Percentiles rank a stretch among this genome's conserved stretches.
Conservation (phyloP, 495 filamentous ascomycete species). For the Penicillium antarcticum region DNA sequence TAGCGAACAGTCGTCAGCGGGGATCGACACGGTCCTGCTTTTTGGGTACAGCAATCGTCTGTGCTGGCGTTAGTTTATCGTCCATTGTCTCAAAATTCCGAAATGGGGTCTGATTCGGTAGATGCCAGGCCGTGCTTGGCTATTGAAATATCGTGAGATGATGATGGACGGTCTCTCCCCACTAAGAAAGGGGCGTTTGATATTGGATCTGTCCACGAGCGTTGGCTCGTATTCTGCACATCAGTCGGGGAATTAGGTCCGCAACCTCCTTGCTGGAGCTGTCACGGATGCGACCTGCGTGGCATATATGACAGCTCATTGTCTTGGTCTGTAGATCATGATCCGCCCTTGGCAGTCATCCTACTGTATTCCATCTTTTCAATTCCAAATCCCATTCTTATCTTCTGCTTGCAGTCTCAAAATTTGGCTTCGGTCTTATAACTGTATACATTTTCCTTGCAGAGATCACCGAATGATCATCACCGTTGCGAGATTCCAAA, state of each 20-base stretch:
- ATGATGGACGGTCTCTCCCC: background rate
- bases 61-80: background rate
- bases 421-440: no score
- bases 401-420: no score
- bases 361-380: no score
- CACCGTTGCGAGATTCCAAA: slow-evolving; percentile 3
- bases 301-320: no score
- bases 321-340: no score
- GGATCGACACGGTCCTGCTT: slow-evolving; percentile 3
- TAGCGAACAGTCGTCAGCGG: background rate
- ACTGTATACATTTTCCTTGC: background rate
- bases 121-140: no score
- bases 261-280: background rate
- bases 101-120: background rate
- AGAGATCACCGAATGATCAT: background rate
- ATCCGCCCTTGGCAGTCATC: no score
- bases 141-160: background rate
- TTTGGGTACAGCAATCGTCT: background rate
- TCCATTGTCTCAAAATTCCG: background rate
- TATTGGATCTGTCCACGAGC: slow-evolving; percentile 2
- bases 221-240: background rate
- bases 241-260: background rate
- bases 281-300: background rate
- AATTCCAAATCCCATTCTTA: no score
- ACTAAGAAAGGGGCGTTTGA: background rate